Conservation (phyloP, 345 rosid genomes). For the Arabidopsis suecica region DNA sequence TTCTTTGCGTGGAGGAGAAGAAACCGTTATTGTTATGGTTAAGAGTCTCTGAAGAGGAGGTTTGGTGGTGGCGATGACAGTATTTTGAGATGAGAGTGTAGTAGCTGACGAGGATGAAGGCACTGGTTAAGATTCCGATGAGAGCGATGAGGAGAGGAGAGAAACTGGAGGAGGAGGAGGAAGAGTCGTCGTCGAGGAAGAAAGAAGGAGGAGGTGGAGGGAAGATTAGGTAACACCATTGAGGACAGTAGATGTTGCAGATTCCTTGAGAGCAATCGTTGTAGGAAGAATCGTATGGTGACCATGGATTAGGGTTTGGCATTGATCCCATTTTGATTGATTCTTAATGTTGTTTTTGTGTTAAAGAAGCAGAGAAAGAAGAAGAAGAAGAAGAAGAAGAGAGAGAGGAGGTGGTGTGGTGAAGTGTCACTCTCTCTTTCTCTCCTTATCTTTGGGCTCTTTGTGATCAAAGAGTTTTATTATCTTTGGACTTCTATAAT, state of each 20-base stretch:
- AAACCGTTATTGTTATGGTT: not conserved
- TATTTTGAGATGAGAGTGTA: slow-evolving; percentile 72
- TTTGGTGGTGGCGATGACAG: slow-evolving; percentile 53
- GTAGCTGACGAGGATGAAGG: slow-evolving; percentile 75
- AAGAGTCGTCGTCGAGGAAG: slow-evolving; percentile 39
- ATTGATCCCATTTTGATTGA: slow-evolving; percentile 34
- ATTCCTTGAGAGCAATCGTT: slow-evolving; percentile 80
- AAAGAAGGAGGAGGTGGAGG: slow-evolving; percentile 81
- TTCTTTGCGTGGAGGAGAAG: slow-evolving; percentile 28
- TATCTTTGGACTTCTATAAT: too few species aligned
- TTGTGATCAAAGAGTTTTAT: not conserved
- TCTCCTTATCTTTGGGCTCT: slow-evolving; percentile 30
- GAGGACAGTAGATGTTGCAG: slow-evolving; percentile 86
- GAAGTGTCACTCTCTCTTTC: slow-evolving; percentile 27
- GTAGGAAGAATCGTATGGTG: slow-evolving; percentile 57
- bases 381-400: slow-evolving; percentile 12
- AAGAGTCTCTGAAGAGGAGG: not conserved
- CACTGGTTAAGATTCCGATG: slow-evolving; percentile 70
- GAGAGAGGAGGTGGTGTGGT: slow-evolving; percentile 29
- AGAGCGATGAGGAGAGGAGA: slow-evolving; percentile 81
- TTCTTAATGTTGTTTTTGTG: slow-evolving; percentile 14
- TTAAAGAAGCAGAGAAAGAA: not conserved
- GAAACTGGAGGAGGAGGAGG: slow-evolving; percentile 51
- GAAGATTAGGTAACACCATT: slow-evolving; percentile 81
- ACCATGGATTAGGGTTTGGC: slow-evolving; percentile 46